phyloP scores from a whole-genome alignment of 2,329 filamentous ascomycete species.

The Colletotrichum scovillei region DNA sequence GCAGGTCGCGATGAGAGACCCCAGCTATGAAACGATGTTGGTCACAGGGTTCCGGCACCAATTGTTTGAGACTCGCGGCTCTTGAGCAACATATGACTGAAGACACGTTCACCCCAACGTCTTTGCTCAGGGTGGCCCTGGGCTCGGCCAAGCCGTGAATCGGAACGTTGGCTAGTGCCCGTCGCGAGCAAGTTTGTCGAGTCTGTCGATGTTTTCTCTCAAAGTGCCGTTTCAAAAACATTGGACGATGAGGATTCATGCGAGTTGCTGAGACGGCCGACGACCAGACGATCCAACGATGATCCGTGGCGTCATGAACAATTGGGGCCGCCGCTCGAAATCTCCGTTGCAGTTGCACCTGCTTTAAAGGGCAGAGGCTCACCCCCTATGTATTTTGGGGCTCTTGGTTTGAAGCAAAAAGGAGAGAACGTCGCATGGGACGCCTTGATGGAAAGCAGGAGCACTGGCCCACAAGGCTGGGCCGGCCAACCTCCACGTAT shows the following conservation, averaged over 20 bases:
- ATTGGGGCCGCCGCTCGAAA: conserved; percentile 10
- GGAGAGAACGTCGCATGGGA: conserved; percentile 25
- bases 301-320: conserved; percentile 17
- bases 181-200: conserved; percentile 26
- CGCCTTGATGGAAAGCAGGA: conserved; percentile 1
- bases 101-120: conserved; percentile 4
- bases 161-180: conserved; percentile 24
- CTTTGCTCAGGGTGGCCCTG: conserved; percentile 11
- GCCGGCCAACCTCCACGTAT: neutral
- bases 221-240: neutral
- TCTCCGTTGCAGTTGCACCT: conserved; percentile 12
- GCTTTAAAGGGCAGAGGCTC: neutral
- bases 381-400: neutral
- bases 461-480: conserved; percentile 30
- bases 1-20: conserved; percentile 12
- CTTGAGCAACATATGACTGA: conserved; percentile 18
- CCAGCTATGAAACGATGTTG: conserved; percentile 43
- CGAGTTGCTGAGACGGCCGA: conserved; percentile 23
- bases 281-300: conserved; percentile 23
- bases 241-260: conserved; percentile 30
- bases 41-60: conserved; percentile 46
- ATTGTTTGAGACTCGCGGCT: conserved; percentile 46
- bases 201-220: conserved; percentile 10
- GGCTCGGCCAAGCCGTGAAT: conserved; percentile 33
- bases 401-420: neutral